Evolutionary conservation across 2,329 filamentous ascomycete species (phyloP).

Genomic region (Scolecobasidium constrictum): DNA sequence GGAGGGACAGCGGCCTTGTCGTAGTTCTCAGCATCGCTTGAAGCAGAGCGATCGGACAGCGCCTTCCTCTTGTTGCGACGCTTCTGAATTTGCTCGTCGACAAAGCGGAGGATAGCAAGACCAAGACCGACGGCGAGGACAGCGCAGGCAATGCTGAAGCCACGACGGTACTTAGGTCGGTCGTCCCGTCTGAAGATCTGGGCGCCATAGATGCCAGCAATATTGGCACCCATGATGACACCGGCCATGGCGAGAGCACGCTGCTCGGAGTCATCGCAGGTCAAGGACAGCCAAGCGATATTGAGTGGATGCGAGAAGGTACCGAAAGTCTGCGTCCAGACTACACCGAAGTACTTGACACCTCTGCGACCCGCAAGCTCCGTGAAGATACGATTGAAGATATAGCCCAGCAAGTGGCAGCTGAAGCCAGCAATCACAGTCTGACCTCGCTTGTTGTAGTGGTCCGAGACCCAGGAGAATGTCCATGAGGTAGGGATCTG

Average conservation of each 20-base stretch:
- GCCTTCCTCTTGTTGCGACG: no score
- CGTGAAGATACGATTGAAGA: slow-evolving; percentile 44
- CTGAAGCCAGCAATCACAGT: slow-evolving; percentile 40
- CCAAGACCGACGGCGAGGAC: slow-evolving; percentile 33
- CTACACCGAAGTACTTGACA: slow-evolving; percentile 42
- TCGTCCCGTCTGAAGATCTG: slow-evolving; percentile 49
- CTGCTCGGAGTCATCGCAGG: slow-evolving; percentile 46
- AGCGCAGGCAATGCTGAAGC: slow-evolving; percentile 36
- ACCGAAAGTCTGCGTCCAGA: slow-evolving; percentile 45
- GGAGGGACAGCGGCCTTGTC: no score
- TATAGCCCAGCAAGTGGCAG: slow-evolving; percentile 39
- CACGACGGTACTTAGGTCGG: slow-evolving; percentile 39
- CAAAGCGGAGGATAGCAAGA: slow-evolving; percentile 31
- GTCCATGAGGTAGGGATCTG: slow-evolving; percentile 41
- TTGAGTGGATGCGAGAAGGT: slow-evolving; percentile 47
- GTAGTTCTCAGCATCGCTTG: no score
- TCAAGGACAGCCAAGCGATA: slow-evolving; percentile 48
- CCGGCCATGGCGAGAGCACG: slow-evolving; percentile 51
- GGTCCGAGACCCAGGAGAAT: slow-evolving; percentile 44
- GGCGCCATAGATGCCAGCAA: slow-evolving; percentile 49
- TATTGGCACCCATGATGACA: no score
- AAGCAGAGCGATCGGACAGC: no score
- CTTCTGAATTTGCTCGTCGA: no score
- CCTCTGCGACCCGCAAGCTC: slow-evolving; percentile 28
- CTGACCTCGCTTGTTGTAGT: slow-evolving; percentile 39